phyloP scores from a whole-genome alignment of 2,329 filamentous ascomycete genomes.

The Cryphonectria naterciae region DNA sequence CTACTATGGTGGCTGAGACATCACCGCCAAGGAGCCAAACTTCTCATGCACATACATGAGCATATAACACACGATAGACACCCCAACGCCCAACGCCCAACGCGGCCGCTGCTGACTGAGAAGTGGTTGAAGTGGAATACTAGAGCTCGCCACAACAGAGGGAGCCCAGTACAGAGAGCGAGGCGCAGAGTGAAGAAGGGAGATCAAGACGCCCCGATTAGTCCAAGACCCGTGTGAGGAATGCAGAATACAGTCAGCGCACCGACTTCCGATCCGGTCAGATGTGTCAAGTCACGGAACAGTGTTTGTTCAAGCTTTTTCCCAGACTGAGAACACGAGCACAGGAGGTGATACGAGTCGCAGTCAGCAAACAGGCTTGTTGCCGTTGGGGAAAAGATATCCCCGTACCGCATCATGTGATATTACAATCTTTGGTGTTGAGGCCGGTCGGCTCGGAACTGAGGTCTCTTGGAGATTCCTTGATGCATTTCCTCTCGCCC shows the following conservation, averaged over 20 bases:
- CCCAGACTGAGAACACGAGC: neutral
- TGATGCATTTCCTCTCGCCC: neutral
- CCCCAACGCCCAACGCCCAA: neutral
- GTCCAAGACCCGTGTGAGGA: neutral
- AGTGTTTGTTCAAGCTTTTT: neutral
- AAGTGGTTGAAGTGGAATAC: no score
- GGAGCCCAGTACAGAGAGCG: neutral
- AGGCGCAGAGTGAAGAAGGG: neutral
- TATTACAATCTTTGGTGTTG: neutral
- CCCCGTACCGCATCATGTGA: neutral
- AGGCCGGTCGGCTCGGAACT: neutral
- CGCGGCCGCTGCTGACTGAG: neutral
- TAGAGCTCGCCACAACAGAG: neutral
- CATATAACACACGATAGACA: neutral
- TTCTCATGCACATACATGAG: neutral
- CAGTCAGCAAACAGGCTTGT: slow-evolving; percentile 4
- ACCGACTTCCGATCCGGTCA: slow-evolving; percentile 9
- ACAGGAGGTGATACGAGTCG: slow-evolving; percentile 3
- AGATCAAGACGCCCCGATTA: neutral
- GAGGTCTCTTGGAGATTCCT: neutral
- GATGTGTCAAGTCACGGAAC: neutral
- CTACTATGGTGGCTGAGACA: neutral
- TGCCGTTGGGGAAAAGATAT: neutral
- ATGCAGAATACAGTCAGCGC: slow-evolving; percentile 14
- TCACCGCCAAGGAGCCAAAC: neutral